Conservation (phyloP, 2,329 filamentous ascomycete species). For the Aspergillus aculeatus region DNA sequence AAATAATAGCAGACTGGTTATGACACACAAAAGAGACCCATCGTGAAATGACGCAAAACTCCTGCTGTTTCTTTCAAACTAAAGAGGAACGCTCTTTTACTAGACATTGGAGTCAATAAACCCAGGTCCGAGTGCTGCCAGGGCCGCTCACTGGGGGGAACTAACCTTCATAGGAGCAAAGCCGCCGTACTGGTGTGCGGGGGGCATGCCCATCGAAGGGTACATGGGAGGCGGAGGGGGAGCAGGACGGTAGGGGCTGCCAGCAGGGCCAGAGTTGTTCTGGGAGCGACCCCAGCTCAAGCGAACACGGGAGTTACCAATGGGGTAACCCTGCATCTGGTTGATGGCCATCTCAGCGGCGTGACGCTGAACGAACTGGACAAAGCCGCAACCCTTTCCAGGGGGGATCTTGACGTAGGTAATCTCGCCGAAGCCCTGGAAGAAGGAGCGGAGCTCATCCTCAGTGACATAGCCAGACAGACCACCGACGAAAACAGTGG, state of each 20-base stretch:
- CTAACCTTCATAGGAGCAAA: slow-evolving; percentile 68
- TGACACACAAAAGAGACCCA: slow-evolving; percentile 42
- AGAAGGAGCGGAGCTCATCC: slow-evolving; percentile 99
- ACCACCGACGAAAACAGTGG: slow-evolving; percentile 95
- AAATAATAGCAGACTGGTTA: slow-evolving; percentile 39
- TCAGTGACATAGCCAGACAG: slow-evolving; percentile 97
- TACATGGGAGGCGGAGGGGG: slow-evolving; percentile 72
- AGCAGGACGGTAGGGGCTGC: slow-evolving; percentile 93
- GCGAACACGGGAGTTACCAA: slow-evolving; percentile 96
- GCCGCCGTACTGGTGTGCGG: slow-evolving; percentile 60
- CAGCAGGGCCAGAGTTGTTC: slow-evolving; percentile 96
- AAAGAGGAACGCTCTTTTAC: slow-evolving; percentile 41
- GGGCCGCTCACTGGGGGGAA: slow-evolving; percentile 11
- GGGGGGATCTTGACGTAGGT: slow-evolving; percentile 99
- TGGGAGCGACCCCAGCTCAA: slow-evolving; percentile 97
- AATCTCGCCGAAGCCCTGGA: slow-evolving; percentile 99
- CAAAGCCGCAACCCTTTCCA: slow-evolving; percentile 97
- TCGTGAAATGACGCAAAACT: slow-evolving; percentile 45
- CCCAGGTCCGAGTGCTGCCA: slow-evolving; percentile 19
- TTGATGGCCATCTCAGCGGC: slow-evolving; percentile 99
- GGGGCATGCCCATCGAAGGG: slow-evolving; percentile 67
- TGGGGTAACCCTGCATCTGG: slow-evolving; percentile 99
- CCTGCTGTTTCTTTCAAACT: slow-evolving; percentile 43
- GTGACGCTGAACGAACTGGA: slow-evolving; percentile 98
- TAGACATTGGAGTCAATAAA: slow-evolving; percentile 11